phyloP scores from a whole-genome alignment of 306 rosid genomes.

The Senna tora region DNA sequence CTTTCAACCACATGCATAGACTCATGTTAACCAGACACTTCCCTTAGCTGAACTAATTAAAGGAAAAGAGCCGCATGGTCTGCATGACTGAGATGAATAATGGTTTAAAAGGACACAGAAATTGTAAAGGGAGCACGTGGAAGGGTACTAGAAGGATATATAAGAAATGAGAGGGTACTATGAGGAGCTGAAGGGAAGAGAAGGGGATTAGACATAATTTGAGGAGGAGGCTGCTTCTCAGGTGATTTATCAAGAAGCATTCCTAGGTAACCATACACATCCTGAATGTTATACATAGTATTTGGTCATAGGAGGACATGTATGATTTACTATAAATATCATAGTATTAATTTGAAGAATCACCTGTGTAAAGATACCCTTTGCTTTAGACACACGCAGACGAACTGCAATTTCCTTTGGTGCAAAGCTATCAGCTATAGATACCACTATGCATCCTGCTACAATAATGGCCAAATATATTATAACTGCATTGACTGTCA shows the following conservation, averaged over 20 bases:
- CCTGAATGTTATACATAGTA: conserved; percentile 1
- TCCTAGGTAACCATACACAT: neutral
- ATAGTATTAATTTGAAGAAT: conserved; percentile 15
- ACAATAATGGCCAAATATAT: conserved; percentile 79
- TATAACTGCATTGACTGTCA: conserved; percentile 78
- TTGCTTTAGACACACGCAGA: conserved; percentile 73
- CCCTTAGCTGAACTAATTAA: neutral
- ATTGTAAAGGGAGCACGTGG: neutral
- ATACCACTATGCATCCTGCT: conserved; percentile 81
- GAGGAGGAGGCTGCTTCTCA: neutral
- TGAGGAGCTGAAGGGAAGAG: neutral
- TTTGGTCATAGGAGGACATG: conserved; percentile 21
- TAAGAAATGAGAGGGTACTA: neutral
- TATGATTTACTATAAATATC: conserved; percentile 2
- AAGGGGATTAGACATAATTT: neutral
- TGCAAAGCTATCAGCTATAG: conserved; percentile 94
- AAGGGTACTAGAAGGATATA: neutral
- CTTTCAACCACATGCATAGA: too few relatives aligned
- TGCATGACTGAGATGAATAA: neutral
- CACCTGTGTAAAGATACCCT: conserved; percentile 89
- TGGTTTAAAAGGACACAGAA: neutral
- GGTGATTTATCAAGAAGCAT: neutral
- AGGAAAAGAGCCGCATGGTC: neutral
- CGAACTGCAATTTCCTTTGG: conserved; percentile 79
- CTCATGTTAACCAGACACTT: too few relatives aligned